phyloP scores from a whole-genome alignment of 2,329 filamentous ascomycete species.

The Beauveria asiatica region DNA sequence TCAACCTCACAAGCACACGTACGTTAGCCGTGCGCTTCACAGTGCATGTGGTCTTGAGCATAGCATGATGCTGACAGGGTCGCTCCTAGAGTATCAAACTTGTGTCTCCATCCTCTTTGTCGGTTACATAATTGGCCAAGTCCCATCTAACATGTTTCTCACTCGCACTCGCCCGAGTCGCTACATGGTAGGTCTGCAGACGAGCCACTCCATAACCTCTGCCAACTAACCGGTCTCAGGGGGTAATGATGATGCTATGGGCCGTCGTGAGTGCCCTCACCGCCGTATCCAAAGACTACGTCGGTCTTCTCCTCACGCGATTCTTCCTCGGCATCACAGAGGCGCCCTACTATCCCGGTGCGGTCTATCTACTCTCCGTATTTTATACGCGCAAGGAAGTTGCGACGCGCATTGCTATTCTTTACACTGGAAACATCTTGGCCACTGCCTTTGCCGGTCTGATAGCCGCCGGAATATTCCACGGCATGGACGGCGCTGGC shows the following conservation, averaged over 20 bases:
- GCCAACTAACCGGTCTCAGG: constrained; percentile 15
- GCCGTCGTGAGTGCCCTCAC: constrained; percentile 38
- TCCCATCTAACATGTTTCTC: constrained; percentile 26
- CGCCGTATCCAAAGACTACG: constrained; percentile 38
- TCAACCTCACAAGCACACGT: constrained; percentile 13
- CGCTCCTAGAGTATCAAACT: constrained; percentile 15
- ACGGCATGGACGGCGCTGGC: constrained; percentile 26
- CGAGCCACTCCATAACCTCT: neutral
- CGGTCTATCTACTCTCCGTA: constrained; percentile 35
- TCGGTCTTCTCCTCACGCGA: constrained; percentile 38
- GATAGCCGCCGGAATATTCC: constrained; percentile 51
- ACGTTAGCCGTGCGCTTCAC: neutral
- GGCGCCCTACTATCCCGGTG: constrained; percentile 43
- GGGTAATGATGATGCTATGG: constrained; percentile 38
- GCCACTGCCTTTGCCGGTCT: constrained; percentile 60
- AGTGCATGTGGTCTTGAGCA: neutral
- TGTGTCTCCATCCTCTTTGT: constrained; percentile 20
- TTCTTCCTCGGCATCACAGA: constrained; percentile 37
- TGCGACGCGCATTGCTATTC: constrained; percentile 51
- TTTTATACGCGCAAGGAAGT: constrained; percentile 59
- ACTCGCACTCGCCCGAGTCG: constrained; percentile 28
- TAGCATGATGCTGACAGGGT: neutral
- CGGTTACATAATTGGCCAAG: constrained; percentile 19
- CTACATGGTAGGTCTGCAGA: constrained; percentile 23
- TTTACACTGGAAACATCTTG: constrained; percentile 52